These are phyloP conservation scores for Colletotrichum theobromicola DNA, from an alignment of 2,329 filamentous ascomycete genomes.

Conservation along the genomic window DNA sequence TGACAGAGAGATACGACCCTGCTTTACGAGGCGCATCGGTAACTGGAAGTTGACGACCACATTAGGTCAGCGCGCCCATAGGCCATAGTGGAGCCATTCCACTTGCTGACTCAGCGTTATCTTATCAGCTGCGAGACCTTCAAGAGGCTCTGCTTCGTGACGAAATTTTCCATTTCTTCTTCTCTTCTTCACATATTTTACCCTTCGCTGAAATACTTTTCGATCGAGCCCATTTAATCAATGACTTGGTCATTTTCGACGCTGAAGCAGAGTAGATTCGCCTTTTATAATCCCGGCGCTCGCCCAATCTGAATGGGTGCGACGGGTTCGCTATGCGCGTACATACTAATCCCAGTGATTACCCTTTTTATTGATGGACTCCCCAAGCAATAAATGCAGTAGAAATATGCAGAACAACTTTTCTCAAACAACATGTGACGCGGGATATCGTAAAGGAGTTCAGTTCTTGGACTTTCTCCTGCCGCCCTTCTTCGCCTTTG, in stretches of 20 bases:
- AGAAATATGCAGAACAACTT: not conserved
- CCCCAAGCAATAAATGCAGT: not conserved
- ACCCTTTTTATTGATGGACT: not conserved
- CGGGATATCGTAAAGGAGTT: constrained; percentile 21
- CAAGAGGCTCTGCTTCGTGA: not conserved
- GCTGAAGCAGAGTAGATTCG: constrained; percentile 59
- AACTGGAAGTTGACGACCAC: not conserved
- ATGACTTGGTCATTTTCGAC: constrained; percentile 50
- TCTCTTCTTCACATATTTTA: constrained; percentile 51
- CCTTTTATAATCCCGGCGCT: constrained; percentile 67
- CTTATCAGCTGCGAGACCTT: constrained; percentile 8
- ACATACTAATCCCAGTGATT: constrained; percentile 42
- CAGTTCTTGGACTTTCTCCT: constrained; percentile 43
- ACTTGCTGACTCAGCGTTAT: constrained; percentile 12
- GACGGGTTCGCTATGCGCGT: constrained; percentile 68
- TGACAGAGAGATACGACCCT: not conserved
- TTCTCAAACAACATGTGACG: not conserved
- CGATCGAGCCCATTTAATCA: constrained; percentile 33
- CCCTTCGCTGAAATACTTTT: constrained; percentile 46
- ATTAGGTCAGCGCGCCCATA: not conserved
- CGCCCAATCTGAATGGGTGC: constrained; percentile 50
- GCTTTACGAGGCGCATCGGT: not conserved
- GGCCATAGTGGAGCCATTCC: not conserved
- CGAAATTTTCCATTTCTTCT: not conserved
- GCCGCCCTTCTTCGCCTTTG: constrained; percentile 33